Base-by-base conservation (phyloP, 306 rosid species). In the Trifolium pratense region DNA sequence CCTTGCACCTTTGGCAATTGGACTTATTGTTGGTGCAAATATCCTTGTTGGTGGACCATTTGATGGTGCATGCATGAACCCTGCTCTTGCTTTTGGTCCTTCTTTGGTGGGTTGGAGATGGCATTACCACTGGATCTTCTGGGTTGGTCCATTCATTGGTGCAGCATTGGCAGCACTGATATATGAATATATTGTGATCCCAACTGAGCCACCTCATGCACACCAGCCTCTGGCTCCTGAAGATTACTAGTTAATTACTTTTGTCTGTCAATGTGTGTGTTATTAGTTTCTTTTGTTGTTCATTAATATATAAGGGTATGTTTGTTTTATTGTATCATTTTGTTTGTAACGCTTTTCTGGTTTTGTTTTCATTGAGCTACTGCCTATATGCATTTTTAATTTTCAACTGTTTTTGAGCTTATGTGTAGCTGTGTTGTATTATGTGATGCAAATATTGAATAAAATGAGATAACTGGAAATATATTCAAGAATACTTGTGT, bases 11-110 rank as follows among this genome's bases (percentile, higher is more conserved):
- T 77, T 94, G 34, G 95, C 97, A 13, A 88, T 94, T 48, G 99
- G 89, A 21, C 86, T 94, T 43, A 68, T 94, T 0, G 91, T 90
- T 13, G 96, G 99, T 40, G 99, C 96, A 5, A 88, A 94, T 75
- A 87, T 87, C 70, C 88, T 94, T 48, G 96, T 84, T 6, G 99
- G 97, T 7, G 96, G 93, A 26, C 91, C 97, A 48, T 94, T 89
- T 42, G 99, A 94, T 32, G 99, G 99, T 46, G 99, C 93, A 8
- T 89, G 87, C 77, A 90, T 91, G 99, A 94, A 91, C 84, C 99
- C 99, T 1, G 99, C 97, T 3, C 71, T 92, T 34, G 99, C 96
- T 7, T 94, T 94, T 57, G 97, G 99, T 62, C 99, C 99, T 8
- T 86, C 99, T 7, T 60, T 94, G 46, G 95, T 94, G 39, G 97